These are phyloP conservation scores for Microcyclosporella mali DNA, from an alignment of 2,329 filamentous ascomycete genomes.

Conservation along the genomic window DNA sequence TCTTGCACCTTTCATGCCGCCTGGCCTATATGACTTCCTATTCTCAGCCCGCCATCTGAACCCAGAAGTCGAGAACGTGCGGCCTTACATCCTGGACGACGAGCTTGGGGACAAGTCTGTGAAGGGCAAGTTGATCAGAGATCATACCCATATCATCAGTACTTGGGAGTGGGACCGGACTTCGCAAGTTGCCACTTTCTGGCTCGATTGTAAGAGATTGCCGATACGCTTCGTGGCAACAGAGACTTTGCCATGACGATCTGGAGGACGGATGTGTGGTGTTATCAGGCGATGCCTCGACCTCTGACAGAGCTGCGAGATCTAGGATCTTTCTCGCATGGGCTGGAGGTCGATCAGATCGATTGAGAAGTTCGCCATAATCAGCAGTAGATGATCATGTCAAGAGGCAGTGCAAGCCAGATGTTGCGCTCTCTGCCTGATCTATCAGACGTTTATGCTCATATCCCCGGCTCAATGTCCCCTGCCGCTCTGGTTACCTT, in stretches of 20 bases:
- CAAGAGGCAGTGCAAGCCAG: too few relatives aligned
- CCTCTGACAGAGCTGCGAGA: background rate
- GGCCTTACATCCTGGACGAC: constrained; percentile 9
- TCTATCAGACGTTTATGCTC: too few relatives aligned
- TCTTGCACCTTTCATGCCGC: constrained; percentile 11
- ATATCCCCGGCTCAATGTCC: too few relatives aligned
- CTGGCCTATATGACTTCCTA: constrained; percentile 1
- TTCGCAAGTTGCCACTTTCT: constrained; percentile 10
- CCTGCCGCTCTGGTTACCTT: too few relatives aligned
- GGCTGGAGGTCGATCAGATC: too few relatives aligned
- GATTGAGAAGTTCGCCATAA: too few relatives aligned
- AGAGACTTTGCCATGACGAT: constrained; percentile 5
- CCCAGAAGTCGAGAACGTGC: background rate
- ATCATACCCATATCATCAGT: constrained; percentile 11
- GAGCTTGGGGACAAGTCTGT: constrained; percentile 3
- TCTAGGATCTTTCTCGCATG: background rate
- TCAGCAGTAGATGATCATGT: too few relatives aligned
- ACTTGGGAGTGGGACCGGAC: constrained; percentile 9
- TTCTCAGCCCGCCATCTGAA: constrained; percentile 1
- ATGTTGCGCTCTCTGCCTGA: too few relatives aligned
- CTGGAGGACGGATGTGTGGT: constrained; percentile 14
- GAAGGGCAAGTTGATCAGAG: constrained; percentile 3
- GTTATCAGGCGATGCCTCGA: background rate
- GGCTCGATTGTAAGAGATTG: constrained; percentile 11
- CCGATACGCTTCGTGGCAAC: constrained; percentile 1